phyloP scores from a whole-genome alignment of 148 eudicot genomes.

The Salicornia ramosissima region DNA sequence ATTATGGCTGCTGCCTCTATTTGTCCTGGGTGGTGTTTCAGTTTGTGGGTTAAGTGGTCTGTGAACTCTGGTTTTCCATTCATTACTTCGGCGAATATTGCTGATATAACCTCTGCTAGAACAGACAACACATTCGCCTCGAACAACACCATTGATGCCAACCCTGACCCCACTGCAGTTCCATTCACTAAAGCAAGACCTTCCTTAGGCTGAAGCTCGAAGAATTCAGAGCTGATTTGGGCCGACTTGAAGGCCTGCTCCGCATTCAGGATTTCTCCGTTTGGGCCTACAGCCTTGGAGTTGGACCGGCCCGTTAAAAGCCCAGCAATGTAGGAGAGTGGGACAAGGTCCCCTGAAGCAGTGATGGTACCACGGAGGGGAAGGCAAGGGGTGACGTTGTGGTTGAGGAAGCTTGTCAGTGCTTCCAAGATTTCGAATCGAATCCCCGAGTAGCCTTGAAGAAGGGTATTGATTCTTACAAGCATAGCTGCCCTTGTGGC shows the following conservation, averaged over 20 bases:
- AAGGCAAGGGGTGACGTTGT: slow-evolving; percentile 72
- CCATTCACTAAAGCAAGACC: slow-evolving; percentile 88
- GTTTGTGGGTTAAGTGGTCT: slow-evolving; percentile 72
- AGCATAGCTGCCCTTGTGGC: slow-evolving; percentile 90
- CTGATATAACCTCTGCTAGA: slow-evolving; percentile 62
- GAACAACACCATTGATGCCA: slow-evolving; percentile 74
- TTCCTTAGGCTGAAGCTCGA: slow-evolving; percentile 81
- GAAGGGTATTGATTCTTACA: slow-evolving; percentile 80
- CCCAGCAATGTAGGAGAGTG: slow-evolving; percentile 85
- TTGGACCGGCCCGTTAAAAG: slow-evolving; percentile 77
- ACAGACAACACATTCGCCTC: slow-evolving; percentile 65
- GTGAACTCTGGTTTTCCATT: slow-evolving; percentile 88
- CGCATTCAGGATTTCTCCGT: slow-evolving; percentile 48
- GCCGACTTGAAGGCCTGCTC: slow-evolving; percentile 60
- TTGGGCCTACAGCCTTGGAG: slow-evolving; percentile 65
- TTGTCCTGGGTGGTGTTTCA: slow-evolving; percentile 91
- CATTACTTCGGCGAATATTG: slow-evolving; percentile 88
- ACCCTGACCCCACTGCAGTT: slow-evolving; percentile 84
- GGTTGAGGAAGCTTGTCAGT: slow-evolving; percentile 60
- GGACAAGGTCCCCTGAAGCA: slow-evolving; percentile 81
- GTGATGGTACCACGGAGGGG: slow-evolving; percentile 88
- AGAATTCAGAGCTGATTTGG: slow-evolving; percentile 45
- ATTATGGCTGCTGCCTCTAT: slow-evolving; percentile 90
- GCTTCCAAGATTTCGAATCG: slow-evolving; percentile 79
- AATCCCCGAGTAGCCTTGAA: slow-evolving; percentile 91